Conservation (phyloP, 805 yeast genomes). For the Pichia thaimueangensis region DNA sequence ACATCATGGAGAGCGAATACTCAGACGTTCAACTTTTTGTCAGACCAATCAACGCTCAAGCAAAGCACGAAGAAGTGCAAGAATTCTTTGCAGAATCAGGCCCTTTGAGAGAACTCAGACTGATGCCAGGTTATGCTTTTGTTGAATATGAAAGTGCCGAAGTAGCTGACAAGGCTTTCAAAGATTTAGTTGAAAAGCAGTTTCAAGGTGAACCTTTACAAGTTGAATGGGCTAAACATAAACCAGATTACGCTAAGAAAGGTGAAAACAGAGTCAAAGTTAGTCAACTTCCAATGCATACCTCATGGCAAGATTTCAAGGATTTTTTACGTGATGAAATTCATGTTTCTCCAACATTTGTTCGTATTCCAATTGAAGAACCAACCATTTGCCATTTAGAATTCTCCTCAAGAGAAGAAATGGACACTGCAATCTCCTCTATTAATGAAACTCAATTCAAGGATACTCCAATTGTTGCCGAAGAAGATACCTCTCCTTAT, state of each 20-base stretch:
- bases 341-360: slow-evolving; percentile 56
- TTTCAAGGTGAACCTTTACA: slow-evolving; percentile 46
- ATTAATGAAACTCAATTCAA: slow-evolving; percentile 71
- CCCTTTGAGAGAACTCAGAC: slow-evolving; percentile 57
- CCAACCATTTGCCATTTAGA: slow-evolving; percentile 46
- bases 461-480: slow-evolving; percentile 54
- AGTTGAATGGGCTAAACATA: slow-evolving; percentile 50
- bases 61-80: slow-evolving; percentile 47
- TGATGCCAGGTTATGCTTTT: slow-evolving; percentile 82
- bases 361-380: slow-evolving; percentile 43
- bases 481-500: slow-evolving; percentile 66
- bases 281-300: slow-evolving; percentile 63
- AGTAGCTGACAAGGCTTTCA: slow-evolving; percentile 44
- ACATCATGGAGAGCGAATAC: slow-evolving; percentile 21
- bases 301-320: slow-evolving; percentile 85
- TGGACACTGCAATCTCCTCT: slow-evolving; percentile 66
- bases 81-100: slow-evolving; percentile 65
- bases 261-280: slow-evolving; percentile 71
- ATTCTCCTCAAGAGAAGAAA: slow-evolving; percentile 61
- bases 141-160: slow-evolving; percentile 72
- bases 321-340: slow-evolving; percentile 82
- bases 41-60: slow-evolving; percentile 34
- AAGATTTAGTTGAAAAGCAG: slow-evolving; percentile 38
- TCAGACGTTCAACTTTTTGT: slow-evolving; percentile 34
- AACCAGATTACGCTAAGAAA: slow-evolving; percentile 48